phyloP scores from a whole-genome alignment of 768 basidiomycete species.

The Cystobasidium onofrii region DNA sequence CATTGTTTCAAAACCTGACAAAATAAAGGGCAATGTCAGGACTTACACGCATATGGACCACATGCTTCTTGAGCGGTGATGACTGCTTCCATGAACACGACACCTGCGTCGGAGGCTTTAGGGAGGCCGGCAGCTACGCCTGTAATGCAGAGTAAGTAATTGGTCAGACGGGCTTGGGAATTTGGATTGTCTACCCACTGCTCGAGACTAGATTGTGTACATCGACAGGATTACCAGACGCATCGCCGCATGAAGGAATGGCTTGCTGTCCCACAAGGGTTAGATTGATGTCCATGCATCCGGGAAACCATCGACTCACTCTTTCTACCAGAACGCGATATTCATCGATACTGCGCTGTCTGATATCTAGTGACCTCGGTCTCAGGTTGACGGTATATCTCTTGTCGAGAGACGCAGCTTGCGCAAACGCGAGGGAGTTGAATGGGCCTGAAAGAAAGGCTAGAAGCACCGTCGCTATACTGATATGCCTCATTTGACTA shows the following conservation, averaged over 20 bases:
- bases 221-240: not conserved
- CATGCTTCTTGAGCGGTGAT: not conserved
- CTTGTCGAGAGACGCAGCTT: not conserved
- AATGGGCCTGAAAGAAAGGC: not conserved
- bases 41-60: constrained; percentile 21
- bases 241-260: not conserved
- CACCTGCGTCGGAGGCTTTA: constrained; percentile 3
- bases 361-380: not conserved
- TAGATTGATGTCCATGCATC: not conserved
- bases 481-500: not conserved
- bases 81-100: constrained; percentile 19
- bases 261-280: not conserved
- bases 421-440: not conserved
- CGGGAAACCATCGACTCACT: not conserved
- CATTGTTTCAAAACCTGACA: not conserved
- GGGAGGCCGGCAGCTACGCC: constrained; percentile 13
- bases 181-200: no score
- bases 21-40: not conserved
- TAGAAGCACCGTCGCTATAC: not conserved
- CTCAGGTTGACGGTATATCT: not conserved
- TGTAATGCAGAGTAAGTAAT: not conserved
- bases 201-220: not conserved
- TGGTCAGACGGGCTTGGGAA: not conserved
- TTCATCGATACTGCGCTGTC: not conserved
- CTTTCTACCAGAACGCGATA: not conserved